A percentile compares a stretch with the other conserved stretches of the same genome.
Conservation (phyloP, 352 stramenopile genomes). For the Phytophthora europaea region DNA sequence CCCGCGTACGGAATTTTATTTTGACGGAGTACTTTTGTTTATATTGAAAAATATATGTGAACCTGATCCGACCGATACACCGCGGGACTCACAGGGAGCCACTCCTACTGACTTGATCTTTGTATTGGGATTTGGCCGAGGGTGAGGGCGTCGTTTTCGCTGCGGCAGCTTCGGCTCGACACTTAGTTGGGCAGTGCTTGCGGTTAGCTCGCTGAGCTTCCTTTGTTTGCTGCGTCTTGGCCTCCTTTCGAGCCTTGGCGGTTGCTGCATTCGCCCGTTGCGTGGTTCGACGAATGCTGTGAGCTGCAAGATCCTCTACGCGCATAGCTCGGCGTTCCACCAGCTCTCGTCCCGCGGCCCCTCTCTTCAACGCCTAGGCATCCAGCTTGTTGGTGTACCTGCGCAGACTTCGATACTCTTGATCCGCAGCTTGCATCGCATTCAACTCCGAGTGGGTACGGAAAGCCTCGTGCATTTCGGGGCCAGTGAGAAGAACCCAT, state of each 20-base stretch:
- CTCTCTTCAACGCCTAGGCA: neutral
- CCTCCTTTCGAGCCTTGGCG: neutral
- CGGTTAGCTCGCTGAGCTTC: neutral
- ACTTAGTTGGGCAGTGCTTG: neutral
- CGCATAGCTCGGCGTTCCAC: neutral
- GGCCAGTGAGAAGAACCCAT: neutral
- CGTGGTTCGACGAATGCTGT: neutral
- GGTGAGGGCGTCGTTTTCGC: neutral
- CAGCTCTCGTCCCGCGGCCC: neutral
- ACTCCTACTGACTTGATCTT: too few species aligned
- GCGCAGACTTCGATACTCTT: neutral
- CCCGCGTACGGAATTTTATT: too few species aligned
- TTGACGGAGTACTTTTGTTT: too few species aligned
- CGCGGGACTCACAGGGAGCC: too few species aligned
- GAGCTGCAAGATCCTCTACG: neutral
- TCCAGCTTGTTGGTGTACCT: neutral
- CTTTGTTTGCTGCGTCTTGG: neutral
- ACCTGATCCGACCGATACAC: too few species aligned
- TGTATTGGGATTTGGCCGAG: too few species aligned
- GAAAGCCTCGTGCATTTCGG: neutral
- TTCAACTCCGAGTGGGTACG: neutral
- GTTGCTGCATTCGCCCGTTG: neutral
- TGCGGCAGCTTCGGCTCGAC: neutral
- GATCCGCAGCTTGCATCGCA: neutral
- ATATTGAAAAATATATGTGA: too few species aligned